Evolutionary conservation across 1,284 basidiomycete species (phyloP).

Genomic region (Microbotryum scabiosae): DNA sequence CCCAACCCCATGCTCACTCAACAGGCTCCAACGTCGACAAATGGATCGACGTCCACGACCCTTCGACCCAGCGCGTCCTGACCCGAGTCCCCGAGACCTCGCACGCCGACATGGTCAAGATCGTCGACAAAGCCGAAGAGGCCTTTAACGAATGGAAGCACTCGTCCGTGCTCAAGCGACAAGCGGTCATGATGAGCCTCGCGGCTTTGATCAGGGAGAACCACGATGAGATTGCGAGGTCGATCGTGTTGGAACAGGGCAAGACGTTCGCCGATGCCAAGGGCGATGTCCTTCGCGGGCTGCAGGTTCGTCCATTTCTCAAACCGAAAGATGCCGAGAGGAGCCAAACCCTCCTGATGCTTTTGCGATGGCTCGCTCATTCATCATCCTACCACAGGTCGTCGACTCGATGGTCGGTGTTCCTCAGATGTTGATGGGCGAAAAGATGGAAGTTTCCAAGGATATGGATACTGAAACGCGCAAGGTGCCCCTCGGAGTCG

Average conservation of each 20-base stretch:
- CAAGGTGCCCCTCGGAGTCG: constrained; percentile 56
- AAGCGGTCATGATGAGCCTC: constrained; percentile 73
- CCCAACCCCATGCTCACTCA: neutral
- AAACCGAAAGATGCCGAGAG: too few species aligned
- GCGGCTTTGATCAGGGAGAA: constrained; percentile 42
- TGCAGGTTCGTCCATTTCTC: constrained; percentile 40
- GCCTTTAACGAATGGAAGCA: constrained; percentile 86
- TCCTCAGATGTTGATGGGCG: constrained; percentile 74
- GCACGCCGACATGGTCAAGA: constrained; percentile 66
- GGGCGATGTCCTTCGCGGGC: constrained; percentile 84
- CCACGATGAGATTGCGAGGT: constrained; percentile 42
- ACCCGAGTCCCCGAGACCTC: constrained; percentile 86
- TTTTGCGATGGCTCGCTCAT: neutral
- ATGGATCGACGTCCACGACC: constrained; percentile 34
- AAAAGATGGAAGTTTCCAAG: constrained; percentile 87
- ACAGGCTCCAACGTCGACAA: constrained; percentile 7
- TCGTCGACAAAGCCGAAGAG: constrained; percentile 74
- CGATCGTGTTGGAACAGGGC: constrained; percentile 37
- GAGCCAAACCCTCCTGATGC: neutral
- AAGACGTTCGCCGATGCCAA: constrained; percentile 63
- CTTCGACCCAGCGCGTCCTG: constrained; percentile 53
- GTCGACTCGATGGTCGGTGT: constrained; percentile 81
- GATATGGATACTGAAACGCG: constrained; percentile 95
- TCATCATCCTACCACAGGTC: constrained; percentile 52
- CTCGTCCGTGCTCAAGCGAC: constrained; percentile 74